Conservation (phyloP, 805 yeast species). For the Cyberlindnera bimundalis region DNA sequence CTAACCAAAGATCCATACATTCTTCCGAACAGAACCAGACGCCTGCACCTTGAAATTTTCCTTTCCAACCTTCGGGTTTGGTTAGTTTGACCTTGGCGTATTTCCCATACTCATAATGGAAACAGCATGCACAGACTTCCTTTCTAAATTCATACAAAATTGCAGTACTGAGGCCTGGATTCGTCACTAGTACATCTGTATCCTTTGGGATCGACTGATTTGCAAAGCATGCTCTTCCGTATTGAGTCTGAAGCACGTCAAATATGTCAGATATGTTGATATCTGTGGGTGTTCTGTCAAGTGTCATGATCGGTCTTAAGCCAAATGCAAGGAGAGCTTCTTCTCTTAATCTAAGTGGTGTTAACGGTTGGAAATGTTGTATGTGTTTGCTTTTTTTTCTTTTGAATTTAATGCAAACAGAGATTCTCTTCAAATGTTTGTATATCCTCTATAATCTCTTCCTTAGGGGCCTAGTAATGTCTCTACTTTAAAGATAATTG, state of each 20-base stretch:
- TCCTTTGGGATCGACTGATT: slow-evolving; percentile 35
- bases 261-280: slow-evolving; percentile 32
- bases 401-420: too few species aligned
- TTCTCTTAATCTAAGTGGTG: too few species aligned
- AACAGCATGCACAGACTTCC: slow-evolving; percentile 60
- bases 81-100: slow-evolving; percentile 40
- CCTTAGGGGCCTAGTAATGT: too few species aligned
- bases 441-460: too few species aligned
- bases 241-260: slow-evolving; percentile 37
- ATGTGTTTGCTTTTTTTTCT: too few species aligned
- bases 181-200: slow-evolving; percentile 38
- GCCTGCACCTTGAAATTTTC: slow-evolving; percentile 36
- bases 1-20: slow-evolving; percentile 39
- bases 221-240: slow-evolving; percentile 65
- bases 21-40: slow-evolving; percentile 51
- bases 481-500: too few species aligned
- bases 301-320: slow-evolving; percentile 11
- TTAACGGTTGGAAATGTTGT: too few species aligned
- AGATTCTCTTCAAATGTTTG: too few species aligned
- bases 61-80: slow-evolving; percentile 11
- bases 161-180: slow-evolving; percentile 43
- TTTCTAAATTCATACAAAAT: slow-evolving; percentile 52
- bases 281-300: slow-evolving; percentile 11
- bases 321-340: too few species aligned
- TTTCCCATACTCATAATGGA: slow-evolving; percentile 44